Conservation (phyloP, 148 eudicot genomes). For the Camellia granthamiana region DNA sequence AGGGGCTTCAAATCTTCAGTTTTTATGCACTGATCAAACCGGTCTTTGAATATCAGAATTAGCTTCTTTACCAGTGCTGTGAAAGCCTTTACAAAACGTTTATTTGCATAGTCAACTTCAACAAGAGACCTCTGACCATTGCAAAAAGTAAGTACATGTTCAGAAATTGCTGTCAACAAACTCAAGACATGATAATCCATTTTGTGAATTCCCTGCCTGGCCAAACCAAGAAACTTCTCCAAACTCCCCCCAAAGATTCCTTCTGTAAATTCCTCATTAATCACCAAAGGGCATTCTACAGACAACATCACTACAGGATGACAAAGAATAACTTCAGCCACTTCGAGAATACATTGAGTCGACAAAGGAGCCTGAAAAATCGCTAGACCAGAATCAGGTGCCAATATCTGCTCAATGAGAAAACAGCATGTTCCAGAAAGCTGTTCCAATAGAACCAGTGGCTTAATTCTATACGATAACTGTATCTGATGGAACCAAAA, state of each 20-base stretch:
- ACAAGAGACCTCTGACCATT: conserved; percentile 20
- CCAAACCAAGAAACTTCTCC: conserved; percentile 31
- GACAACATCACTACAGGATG: conserved; percentile 65
- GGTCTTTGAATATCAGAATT: conserved; percentile 39
- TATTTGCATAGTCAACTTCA: conserved; percentile 27
- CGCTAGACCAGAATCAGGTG: conserved; percentile 26
- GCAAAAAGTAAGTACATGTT: conserved; percentile 33
- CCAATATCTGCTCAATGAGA: conserved; percentile 47
- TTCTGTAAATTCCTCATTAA: conserved; percentile 32
- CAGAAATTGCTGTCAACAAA: conserved; percentile 49
- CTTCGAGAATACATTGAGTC: conserved; percentile 35
- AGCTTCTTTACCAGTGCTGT: conserved; percentile 42
- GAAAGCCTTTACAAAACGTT: conserved; percentile 33
- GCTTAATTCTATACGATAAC: conserved; percentile 38
- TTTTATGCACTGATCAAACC: conserved; percentile 42
- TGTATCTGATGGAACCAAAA: conserved; percentile 67
- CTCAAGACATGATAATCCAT: conserved; percentile 44
- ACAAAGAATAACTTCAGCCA: conserved; percentile 51
- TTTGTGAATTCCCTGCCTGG: conserved; percentile 42
- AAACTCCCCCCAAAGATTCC: conserved; percentile 34
- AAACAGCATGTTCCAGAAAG: conserved; percentile 46
- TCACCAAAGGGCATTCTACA: conserved; percentile 42
- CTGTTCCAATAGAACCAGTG: conserved; percentile 39
- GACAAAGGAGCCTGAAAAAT: conserved; percentile 15
- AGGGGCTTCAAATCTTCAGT: conserved; percentile 39